Percentiles rank a stretch among this genome's conserved stretches.
Conservation (phyloP, 345 rosid genomes). For the Arabidopsis arenosa region DNA sequence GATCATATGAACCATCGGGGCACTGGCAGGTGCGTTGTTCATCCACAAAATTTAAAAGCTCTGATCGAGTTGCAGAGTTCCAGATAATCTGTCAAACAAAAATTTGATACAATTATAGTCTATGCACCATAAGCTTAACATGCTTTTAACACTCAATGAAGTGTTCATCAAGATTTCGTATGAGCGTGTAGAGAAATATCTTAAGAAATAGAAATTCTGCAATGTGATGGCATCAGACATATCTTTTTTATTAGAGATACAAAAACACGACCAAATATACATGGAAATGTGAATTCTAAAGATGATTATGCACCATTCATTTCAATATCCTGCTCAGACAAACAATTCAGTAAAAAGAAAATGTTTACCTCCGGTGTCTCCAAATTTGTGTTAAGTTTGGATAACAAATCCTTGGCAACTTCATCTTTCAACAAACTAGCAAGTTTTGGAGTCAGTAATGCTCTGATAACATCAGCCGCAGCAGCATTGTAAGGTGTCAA, state of each 20-base stretch:
- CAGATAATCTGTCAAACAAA: conserved; percentile 79
- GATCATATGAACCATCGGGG: conserved; percentile 95
- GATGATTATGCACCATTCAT: conserved; percentile 21
- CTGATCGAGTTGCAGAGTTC: conserved; percentile 95
- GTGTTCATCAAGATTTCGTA: conserved; percentile 18
- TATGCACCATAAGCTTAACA: conserved; percentile 28
- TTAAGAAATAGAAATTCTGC: conserved; percentile 18
- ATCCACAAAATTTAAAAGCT: conserved; percentile 88
- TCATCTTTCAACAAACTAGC: conserved; percentile 86
- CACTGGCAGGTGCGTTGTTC: conserved; percentile 79
- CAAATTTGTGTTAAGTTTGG: conserved; percentile 83
- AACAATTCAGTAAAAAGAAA: neutral
- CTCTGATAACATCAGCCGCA: conserved; percentile 72
- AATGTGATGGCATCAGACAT: conserved; percentile 26
- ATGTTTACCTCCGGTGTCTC: conserved; percentile 97
- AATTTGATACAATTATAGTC: conserved; percentile 30
- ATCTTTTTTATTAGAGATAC: conserved; percentile 4
- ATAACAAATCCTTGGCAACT: conserved; percentile 73
- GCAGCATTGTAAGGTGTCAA: conserved; percentile 72
- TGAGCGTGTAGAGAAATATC: conserved; percentile 6
- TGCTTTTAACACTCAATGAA: conserved; percentile 26
- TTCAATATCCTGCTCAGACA: conserved; percentile 10
- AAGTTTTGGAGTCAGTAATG: conserved; percentile 95
- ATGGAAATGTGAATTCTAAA: conserved; percentile 19
- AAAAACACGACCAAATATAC: conserved; percentile 10